Evolutionary conservation across 2,329 filamentous ascomycete species (phyloP).

Genomic region (Colletotrichum salicis): DNA sequence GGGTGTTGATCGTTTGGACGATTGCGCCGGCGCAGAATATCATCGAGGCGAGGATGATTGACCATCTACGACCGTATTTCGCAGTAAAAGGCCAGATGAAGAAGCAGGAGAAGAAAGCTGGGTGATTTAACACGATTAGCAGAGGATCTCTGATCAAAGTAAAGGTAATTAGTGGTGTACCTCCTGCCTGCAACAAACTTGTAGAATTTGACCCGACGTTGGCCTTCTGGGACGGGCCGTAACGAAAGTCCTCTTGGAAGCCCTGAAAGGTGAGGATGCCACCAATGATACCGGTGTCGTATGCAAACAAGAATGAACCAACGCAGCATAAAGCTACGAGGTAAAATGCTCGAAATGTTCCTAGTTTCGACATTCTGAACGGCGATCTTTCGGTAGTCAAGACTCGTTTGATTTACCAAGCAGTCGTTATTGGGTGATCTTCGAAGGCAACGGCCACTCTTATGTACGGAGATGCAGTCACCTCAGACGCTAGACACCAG

Average conservation of each 20-base stretch:
- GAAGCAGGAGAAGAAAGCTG: slow-evolving; percentile 56
- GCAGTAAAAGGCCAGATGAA: slow-evolving; percentile 56
- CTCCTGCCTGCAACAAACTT: slow-evolving; percentile 54
- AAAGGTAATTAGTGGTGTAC: slow-evolving; percentile 37
- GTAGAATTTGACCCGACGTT: slow-evolving; percentile 52
- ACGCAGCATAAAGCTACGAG: slow-evolving; percentile 50
- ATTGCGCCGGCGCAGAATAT: slow-evolving; percentile 58
- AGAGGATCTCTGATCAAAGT: not conserved
- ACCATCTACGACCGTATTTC: slow-evolving; percentile 51
- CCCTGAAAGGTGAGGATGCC: slow-evolving; percentile 51
- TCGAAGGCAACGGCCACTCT: too few species aligned
- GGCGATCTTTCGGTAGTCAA: not conserved
- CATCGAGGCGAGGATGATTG: slow-evolving; percentile 50
- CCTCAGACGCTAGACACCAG: too few species aligned
- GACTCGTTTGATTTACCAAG: too few species aligned
- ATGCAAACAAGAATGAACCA: slow-evolving; percentile 53
- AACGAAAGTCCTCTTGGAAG: slow-evolving; percentile 52
- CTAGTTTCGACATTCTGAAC: slow-evolving; percentile 38
- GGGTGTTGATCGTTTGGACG: slow-evolving; percentile 51
- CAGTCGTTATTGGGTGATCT: too few species aligned
- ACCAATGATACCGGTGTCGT: slow-evolving; percentile 56
- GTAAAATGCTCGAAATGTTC: slow-evolving; percentile 50
- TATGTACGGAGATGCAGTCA: too few species aligned
- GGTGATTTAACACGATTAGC: not conserved
- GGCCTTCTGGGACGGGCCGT: slow-evolving; percentile 42